Conservation (phyloP, 768 basidiomycete genomes). For the Lentinula detonsa region DNA sequence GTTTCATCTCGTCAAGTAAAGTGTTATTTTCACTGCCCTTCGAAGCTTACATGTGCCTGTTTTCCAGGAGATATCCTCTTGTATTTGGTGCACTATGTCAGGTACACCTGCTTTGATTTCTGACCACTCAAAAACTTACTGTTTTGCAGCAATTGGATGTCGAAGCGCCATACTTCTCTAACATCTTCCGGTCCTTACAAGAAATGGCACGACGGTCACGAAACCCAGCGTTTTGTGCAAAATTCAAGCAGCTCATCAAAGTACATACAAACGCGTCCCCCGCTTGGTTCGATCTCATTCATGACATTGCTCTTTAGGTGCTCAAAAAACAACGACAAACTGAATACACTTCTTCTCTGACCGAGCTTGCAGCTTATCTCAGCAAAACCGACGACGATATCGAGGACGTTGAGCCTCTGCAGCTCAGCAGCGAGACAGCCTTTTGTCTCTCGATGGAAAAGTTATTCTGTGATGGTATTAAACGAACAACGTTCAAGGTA, state of each 20-base stretch:
- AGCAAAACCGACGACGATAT: constrained; percentile 9
- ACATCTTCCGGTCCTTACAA: constrained; percentile 43
- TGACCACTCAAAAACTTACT: constrained; percentile 5
- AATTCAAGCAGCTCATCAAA: constrained; percentile 32
- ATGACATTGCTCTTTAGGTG: constrained; percentile 12
- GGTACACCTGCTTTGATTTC: constrained; percentile 28
- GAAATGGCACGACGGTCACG: constrained; percentile 49
- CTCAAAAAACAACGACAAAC: constrained; percentile 22
- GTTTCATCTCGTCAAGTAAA: constrained; percentile 53
- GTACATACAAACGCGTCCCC: not conserved
- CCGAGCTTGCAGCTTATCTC: constrained; percentile 18
- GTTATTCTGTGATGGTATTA: constrained; percentile 34
- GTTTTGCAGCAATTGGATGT: constrained; percentile 46
- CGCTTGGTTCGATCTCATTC: not conserved
- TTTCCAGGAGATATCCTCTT: constrained; percentile 64
- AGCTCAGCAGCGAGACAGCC: constrained; percentile 27
- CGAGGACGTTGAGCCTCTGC: not conserved
- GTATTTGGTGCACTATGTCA: constrained; percentile 67
- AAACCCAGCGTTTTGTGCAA: constrained; percentile 38
- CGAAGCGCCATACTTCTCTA: constrained; percentile 43
- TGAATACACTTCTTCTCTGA: constrained; percentile 22
- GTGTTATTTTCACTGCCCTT: constrained; percentile 9
- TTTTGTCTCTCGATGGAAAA: constrained; percentile 37
- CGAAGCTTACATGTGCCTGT: constrained; percentile 1
- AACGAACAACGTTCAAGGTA: constrained; percentile 44